phyloP scores from a whole-genome alignment of 2,329 filamentous ascomycete genomes.

The Monilinia fructigena region DNA sequence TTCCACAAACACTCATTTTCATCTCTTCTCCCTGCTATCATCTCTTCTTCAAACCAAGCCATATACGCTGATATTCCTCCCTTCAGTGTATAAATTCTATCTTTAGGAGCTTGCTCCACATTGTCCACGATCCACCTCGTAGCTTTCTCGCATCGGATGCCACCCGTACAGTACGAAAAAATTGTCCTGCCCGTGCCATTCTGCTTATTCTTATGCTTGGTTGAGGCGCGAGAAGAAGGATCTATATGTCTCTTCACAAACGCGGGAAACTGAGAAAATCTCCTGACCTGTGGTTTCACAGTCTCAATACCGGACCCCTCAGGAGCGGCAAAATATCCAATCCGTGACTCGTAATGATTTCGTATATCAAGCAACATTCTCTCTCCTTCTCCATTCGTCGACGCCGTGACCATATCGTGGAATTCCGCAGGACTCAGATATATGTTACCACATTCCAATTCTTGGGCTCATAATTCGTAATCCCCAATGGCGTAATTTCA shows the following conservation, averaged over 20 bases:
- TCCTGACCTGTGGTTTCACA: conserved; percentile 36
- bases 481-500: conserved; percentile 41
- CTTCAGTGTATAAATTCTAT: conserved; percentile 37
- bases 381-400: neutral
- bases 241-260: conserved; percentile 36
- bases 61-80: conserved; percentile 40
- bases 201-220: neutral
- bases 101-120: conserved; percentile 28
- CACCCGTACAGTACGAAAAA: conserved; percentile 40
- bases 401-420: conserved; percentile 27
- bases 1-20: conserved; percentile 37
- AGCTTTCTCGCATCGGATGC: conserved; percentile 41
- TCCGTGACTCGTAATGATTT: conserved; percentile 41
- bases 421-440: conserved; percentile 36
- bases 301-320: conserved; percentile 33
- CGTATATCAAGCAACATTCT: conserved; percentile 38
- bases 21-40: conserved; percentile 33
- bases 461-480: conserved; percentile 37
- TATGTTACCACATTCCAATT: conserved; percentile 36
- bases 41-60: conserved; percentile 40
- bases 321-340: conserved; percentile 40
- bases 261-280: conserved; percentile 40
- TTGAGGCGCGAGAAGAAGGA: neutral
- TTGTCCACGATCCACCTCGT: conserved; percentile 38
- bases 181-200: conserved; percentile 30